Base-by-base conservation (phyloP, 257 asterid species). In the Hygrophila difformis region DNA sequence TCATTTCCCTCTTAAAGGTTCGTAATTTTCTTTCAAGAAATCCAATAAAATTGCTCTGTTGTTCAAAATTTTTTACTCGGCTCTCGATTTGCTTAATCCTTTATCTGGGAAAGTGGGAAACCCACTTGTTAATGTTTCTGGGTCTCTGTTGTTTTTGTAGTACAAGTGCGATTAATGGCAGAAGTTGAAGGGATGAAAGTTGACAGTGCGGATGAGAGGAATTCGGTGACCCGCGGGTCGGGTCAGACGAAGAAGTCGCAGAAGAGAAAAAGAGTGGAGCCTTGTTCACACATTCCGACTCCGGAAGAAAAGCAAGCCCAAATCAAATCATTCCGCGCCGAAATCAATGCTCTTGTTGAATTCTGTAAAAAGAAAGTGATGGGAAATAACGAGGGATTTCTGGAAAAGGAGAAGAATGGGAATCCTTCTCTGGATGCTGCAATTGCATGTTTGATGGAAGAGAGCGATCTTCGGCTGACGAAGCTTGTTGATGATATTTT, bases 361-460 rank as follows among this genome's bases (percentile, higher is more conserved):
- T 76, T 67, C 43, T 82, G 59, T 44, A 71, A 58, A 14, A 76
- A 73, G 28, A 18, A 64, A 11, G 53, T 45, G n/a, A 55, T 20
- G 19, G 69, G 47, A 24, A 73, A 58, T 17, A 68, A 48, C 29
- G 61, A 51, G 57, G 60, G 9, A 10, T 49, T 59, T 36, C 20
- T 57, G 65, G 82, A 44, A 14, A 57, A 47, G 29, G 47, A 46
- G 14, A 81, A 57, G 59, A 59, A 51, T 46, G 76, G 37, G 42
- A 45, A 14, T 26, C n/a, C 50, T 19, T 42, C 66, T n/a, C 44
- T 66, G 67, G 75, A 74, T 52, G 50, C 63, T 31, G 53, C 71
- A 54, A 64, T 83, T 60, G 93, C 91, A 6, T 68, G 81, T 39
- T 62, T 83, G 48, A 61, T 91, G 76, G 97, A 91, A 49, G 99